Evolutionary conservation across 305 asterid species (phyloP), one percentile per base, ranked within the genome.

Genomic region (Fraxinus paxiana): DNA sequence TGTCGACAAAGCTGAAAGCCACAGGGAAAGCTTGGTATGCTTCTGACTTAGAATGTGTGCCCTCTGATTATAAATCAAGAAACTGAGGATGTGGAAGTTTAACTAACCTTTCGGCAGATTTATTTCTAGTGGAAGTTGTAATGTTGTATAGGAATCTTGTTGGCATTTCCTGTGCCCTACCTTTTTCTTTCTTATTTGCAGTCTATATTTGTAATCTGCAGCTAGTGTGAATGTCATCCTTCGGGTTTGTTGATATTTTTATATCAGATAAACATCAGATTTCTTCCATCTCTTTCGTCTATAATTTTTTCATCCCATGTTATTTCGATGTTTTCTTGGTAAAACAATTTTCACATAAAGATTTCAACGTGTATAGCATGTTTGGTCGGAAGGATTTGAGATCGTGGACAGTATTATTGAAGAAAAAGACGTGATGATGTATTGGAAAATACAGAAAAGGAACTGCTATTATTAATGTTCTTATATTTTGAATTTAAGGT

Each of bases 171-270:
- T 84, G 83, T 63, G 72, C 72, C 72, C 72, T 3, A 24, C 75
- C 5, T 69, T 69, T 31, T 69, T 69, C 43, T 31, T 31, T 85
- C 85, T 77, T 83, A 89, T 89, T 85, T 89, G 93, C 95, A 87
- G 97, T 88, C 88, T 89, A 85, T 90, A 90, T 91, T 94, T 90
- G 89, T 90, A 88, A 87, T 86, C 92, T 90, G 98, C 97, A 89
- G 92, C 89, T 90, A 92, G 93, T 90, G 97, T 92, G 94, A 81
- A 84, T 90, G 82, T 78, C 86, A 86, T 88, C 17, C 90, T 91
- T 84, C 88, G 80, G 90, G 91, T 87, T 84, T 91, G 93, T 88
- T 88, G 83, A 90, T 88, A 90, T 91, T 82, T 83, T 85, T 88
- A 88, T 70, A 79, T 84, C 87, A 69, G 75, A 69, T 31, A 30